Base-by-base conservation (phyloP, 257 asterid genomes). In the Solanum pennellii region DNA sequence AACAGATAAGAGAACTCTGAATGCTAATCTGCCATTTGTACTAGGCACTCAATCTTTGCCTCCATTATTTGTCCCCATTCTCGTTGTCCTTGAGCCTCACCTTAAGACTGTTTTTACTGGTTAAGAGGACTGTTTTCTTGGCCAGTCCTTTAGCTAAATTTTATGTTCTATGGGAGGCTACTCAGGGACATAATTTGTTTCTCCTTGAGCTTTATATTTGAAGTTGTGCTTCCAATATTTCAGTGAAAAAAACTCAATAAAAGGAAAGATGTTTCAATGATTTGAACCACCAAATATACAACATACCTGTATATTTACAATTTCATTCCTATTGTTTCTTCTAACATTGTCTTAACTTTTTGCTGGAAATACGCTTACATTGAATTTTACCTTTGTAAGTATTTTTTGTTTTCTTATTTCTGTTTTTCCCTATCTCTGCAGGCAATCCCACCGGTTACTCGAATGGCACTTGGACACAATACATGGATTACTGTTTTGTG, bases 361-460 rank as follows among this genome's bases (percentile, higher is more conserved):
- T 80, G 18, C 66, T 80, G 49, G 33, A 47, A 29, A 29, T 45
- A 18, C 68, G 29, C 11, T 80, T 4, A 1, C 44, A 9, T 80
- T 80, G 85, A 47, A 29, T 16, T 82, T 7, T 82, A 29, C 20
- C 29, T 10, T 9, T 82, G 27, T 82, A 49, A 47, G 31, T 33
- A 7, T 20, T 33, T 86, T 69, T 20, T 56, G 47, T 52, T 60
- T 87, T 52, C 37, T 82, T 88, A 89, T 37, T 83, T 84, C 60
- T 90, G 41, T 56, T 74, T 87, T 75, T n/a, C 89, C 89, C 45
- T 0, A 74, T 75, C 87, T 84, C 89, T 87, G 12, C 82, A 97
- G 99, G 98, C 99, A 76, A 97, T 97, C 90, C 99, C 99, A 87
- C 99, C 99, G 25, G 92, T 95, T 74, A 93, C 98, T 49, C 94